phyloP scores from a whole-genome alignment of 768 basidiomycete species.

The Lactifluus rugatus region DNA sequence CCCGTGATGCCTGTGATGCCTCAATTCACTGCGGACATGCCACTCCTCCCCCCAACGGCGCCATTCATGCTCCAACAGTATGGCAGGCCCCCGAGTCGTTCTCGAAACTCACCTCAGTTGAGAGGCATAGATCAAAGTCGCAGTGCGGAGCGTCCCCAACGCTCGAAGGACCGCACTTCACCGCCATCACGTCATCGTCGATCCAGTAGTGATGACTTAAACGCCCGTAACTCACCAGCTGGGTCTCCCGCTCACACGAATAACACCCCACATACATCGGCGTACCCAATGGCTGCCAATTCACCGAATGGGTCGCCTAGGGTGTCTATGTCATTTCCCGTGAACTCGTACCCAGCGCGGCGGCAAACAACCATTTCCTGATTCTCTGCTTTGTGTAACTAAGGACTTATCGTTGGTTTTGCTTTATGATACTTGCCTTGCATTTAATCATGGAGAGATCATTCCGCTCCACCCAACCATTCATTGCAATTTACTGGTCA shows the following conservation, averaged over 20 bases:
- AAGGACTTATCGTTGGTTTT: constrained; percentile 4
- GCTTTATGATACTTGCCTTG: constrained; percentile 8
- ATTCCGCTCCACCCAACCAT: constrained; percentile 3
- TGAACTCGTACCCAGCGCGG: background rate
- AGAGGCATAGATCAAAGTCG: constrained; percentile 5
- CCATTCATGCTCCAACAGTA: constrained; percentile 21
- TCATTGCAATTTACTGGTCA: constrained; percentile 6
- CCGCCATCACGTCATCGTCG: constrained; percentile 12
- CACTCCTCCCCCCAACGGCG: constrained; percentile 20
- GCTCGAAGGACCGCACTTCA: background rate
- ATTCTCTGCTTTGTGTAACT: constrained; percentile 9
- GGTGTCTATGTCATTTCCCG: background rate
- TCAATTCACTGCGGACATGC: constrained; percentile 18
- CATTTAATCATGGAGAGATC: constrained; percentile 9
- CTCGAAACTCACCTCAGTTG: constrained; percentile 4
- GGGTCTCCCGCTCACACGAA: background rate
- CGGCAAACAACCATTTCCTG: constrained; percentile 11
- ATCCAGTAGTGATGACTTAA: constrained; percentile 15
- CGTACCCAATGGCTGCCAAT: background rate
- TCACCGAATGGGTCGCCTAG: background rate
- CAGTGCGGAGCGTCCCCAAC: constrained; percentile 13
- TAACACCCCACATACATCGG: background rate
- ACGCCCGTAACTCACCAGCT: background rate
- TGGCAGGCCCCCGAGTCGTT: constrained; percentile 1
- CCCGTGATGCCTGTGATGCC: constrained; percentile 18